Conservation (phyloP, 805 yeast species). For the Diddensiella transvaalensis region DNA sequence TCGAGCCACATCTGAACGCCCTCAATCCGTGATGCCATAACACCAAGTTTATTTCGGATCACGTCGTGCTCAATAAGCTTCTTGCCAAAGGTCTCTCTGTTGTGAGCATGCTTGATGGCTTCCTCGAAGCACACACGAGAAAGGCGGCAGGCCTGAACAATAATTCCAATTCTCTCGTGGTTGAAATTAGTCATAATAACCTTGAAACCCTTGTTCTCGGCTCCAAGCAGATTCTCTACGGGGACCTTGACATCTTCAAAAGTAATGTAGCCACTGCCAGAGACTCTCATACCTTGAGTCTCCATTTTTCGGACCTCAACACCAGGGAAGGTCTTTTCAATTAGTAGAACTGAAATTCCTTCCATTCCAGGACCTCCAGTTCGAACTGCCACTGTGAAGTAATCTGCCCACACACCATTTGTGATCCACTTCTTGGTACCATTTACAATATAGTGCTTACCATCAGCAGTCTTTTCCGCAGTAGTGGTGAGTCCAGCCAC, state of each 20-base stretch:
- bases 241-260: conserved; percentile 44
- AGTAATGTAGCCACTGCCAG: conserved; percentile 40
- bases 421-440: conserved; percentile 47
- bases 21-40: conserved; percentile 40
- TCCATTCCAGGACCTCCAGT: conserved; percentile 40
- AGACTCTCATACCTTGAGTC: conserved; percentile 41
- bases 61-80: conserved; percentile 40
- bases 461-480: conserved; percentile 38
- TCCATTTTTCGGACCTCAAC: conserved; percentile 36
- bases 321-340: conserved; percentile 38
- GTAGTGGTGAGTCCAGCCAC: conserved; percentile 40
- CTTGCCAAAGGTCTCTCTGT: conserved; percentile 41
- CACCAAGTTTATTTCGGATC: conserved; percentile 40
- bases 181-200: conserved; percentile 42
- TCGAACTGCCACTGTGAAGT: conserved; percentile 43
- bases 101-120: conserved; percentile 38
- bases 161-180: conserved; percentile 41
- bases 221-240: conserved; percentile 38
- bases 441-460: conserved; percentile 38
- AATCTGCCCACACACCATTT: conserved; percentile 41
- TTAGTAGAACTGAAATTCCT: conserved; percentile 38
- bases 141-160: conserved; percentile 39
- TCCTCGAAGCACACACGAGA: conserved; percentile 39
- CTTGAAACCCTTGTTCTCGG: conserved; percentile 41
- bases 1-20: conserved; percentile 40